These are phyloP conservation scores for Trichophyton rubrum DNA, from an alignment of 2,329 filamentous ascomycete genomes.

Conservation along the genomic window DNA sequence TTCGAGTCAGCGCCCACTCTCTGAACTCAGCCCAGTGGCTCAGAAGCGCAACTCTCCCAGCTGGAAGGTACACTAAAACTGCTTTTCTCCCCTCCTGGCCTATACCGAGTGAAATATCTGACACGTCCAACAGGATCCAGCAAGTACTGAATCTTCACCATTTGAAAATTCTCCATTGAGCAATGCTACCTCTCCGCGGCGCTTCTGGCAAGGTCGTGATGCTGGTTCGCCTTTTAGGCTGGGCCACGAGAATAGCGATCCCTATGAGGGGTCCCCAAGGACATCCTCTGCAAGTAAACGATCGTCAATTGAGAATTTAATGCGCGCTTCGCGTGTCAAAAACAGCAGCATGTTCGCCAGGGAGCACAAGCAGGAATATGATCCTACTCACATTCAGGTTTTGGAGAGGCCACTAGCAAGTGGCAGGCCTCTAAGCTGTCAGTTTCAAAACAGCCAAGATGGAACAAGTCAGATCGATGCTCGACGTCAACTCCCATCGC, in stretches of 20 bases:
- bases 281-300: constrained; percentile 59
- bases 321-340: constrained; percentile 88
- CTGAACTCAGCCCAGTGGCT: constrained; percentile 78
- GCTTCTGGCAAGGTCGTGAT: constrained; percentile 78
- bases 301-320: constrained; percentile 88
- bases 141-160: constrained; percentile 64
- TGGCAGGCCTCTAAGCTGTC: constrained; percentile 42
- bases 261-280: constrained; percentile 46
- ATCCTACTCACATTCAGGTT: constrained; percentile 62
- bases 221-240: constrained; percentile 53
- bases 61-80: constrained; percentile 47
- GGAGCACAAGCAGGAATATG: constrained; percentile 85
- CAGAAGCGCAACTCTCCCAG: constrained; percentile 84
- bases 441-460: constrained; percentile 59
- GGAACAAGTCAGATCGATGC: constrained; percentile 33
- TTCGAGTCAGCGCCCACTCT: constrained; percentile 57
- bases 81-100: background rate
- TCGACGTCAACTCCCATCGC: constrained; percentile 13
- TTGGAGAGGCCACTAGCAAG: constrained; percentile 71
- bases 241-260: constrained; percentile 56
- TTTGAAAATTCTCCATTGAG: constrained; percentile 71
- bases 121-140: constrained; percentile 23
- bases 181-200: constrained; percentile 56
- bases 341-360: constrained; percentile 96
- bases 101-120: background rate